A percentile compares a stretch with the other conserved stretches of the same genome.
Conservation (phyloP, 2,329 filamentous ascomycete genomes). For the Paracoccidioides lutzii region DNA sequence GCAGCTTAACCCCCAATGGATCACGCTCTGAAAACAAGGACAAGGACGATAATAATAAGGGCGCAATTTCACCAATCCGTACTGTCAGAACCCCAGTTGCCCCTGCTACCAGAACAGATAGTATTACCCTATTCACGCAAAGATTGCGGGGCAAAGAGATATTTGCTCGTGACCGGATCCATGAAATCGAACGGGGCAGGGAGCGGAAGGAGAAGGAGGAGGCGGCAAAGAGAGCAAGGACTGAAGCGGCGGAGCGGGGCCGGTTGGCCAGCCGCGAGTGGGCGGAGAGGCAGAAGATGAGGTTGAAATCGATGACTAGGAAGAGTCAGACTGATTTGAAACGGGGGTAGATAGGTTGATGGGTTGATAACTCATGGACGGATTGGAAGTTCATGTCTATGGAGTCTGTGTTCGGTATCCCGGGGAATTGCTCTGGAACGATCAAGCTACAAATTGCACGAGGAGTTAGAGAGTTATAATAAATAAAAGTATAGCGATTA, state of each 20-base stretch:
- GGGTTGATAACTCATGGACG: too few species aligned
- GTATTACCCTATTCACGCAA: conserved; percentile 10
- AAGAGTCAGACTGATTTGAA: neutral
- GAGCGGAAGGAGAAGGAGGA: conserved; percentile 21
- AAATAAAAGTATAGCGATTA: too few species aligned
- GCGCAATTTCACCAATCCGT: neutral
- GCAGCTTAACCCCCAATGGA: neutral
- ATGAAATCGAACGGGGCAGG: conserved; percentile 16
- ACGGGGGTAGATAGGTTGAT: neutral
- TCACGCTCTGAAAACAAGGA: neutral
- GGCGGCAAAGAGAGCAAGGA: conserved; percentile 20
- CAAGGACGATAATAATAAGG: neutral
- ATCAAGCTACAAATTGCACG: too few species aligned
- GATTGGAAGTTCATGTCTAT: neutral
- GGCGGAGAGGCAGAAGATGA: conserved; percentile 20
- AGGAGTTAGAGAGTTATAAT: too few species aligned
- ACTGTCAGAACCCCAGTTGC: neutral
- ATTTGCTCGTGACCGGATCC: conserved; percentile 15
- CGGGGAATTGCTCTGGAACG: too few species aligned
- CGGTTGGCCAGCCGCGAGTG: conserved; percentile 23
- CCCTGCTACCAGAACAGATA: conserved; percentile 7
- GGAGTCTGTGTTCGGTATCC: neutral
- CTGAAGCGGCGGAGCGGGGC: conserved; percentile 23
- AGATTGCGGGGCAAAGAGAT: conserved; percentile 20
- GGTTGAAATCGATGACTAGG: neutral